phyloP scores from a whole-genome alignment of 768 basidiomycete species.

The Epithele typhae region DNA sequence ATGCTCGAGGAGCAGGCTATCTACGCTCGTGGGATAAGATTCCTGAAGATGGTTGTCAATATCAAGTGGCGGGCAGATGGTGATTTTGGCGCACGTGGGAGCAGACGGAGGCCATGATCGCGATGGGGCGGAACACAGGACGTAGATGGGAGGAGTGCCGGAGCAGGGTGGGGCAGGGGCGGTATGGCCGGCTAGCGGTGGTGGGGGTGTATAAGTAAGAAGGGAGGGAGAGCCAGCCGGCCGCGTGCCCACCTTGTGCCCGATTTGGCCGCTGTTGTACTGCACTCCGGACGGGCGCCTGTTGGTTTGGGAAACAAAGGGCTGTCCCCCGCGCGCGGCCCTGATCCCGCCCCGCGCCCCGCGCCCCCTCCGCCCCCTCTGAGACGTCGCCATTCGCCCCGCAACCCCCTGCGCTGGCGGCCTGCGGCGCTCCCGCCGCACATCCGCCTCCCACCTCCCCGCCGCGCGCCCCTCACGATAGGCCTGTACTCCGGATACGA shows the following conservation, averaged over 20 bases:
- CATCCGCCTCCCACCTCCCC: too few species aligned
- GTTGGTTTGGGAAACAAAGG: constrained; percentile 13
- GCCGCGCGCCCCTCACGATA: too few species aligned
- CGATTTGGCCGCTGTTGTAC: constrained; percentile 12
- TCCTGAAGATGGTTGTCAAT: constrained; percentile 14
- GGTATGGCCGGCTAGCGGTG: neutral
- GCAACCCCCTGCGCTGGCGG: too few species aligned
- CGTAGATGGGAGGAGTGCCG: too few species aligned
- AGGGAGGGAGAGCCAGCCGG: neutral
- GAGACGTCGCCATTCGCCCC: too few species aligned
- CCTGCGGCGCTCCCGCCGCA: too few species aligned
- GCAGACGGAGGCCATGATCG: constrained; percentile 13
- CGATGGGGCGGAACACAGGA: neutral
- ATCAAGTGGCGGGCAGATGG: too few species aligned
- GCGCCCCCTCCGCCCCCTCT: neutral
- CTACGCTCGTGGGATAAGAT: constrained; percentile 20
- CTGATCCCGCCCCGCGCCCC: neutral
- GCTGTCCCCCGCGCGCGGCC: constrained; percentile 4
- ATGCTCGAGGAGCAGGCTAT: constrained; percentile 24
- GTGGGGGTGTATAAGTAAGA: constrained; percentile 9
- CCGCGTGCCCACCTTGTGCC: constrained; percentile 13
- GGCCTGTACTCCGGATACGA: too few species aligned
- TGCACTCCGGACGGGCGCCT: neutral
- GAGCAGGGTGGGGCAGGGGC: neutral
- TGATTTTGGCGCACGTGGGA: constrained; percentile 9